phyloP scores from a whole-genome alignment of 768 basidiomycete species.

The Pleurotus djamor region DNA sequence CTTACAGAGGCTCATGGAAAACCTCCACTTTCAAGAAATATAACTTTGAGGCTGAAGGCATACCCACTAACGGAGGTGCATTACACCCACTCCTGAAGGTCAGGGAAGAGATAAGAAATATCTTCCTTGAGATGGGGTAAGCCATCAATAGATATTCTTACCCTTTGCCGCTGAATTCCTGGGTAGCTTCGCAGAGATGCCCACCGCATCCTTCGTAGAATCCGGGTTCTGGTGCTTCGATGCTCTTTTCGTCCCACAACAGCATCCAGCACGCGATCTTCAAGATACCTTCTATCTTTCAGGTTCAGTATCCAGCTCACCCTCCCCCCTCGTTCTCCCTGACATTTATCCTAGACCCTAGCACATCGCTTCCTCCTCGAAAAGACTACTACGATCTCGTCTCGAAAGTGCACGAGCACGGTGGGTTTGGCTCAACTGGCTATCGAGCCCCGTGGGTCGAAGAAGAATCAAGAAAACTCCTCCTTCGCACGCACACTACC shows the following conservation, averaged over 20 bases:
- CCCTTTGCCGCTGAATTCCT: background rate
- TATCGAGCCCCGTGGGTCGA: slow-evolving; percentile 96
- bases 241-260: slow-evolving; percentile 96
- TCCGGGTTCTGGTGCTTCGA: slow-evolving; percentile 99
- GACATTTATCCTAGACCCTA: slow-evolving; percentile 62
- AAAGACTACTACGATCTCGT: slow-evolving; percentile 85
- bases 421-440: slow-evolving; percentile 90
- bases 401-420: slow-evolving; percentile 78
- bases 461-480: slow-evolving; percentile 87
- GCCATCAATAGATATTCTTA: background rate
- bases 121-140: slow-evolving; percentile 98
- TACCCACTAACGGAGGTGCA: slow-evolving; percentile 86
- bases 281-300: slow-evolving; percentile 99
- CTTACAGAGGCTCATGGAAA: slow-evolving; percentile 87
- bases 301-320: too few species aligned
- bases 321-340: too few species aligned
- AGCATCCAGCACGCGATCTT: slow-evolving; percentile 95
- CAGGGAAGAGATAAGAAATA: slow-evolving; percentile 94
- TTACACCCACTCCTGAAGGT: slow-evolving; percentile 97
- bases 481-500: slow-evolving; percentile 96
- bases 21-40: slow-evolving; percentile 94
- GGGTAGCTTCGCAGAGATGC: slow-evolving; percentile 88
- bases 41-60: slow-evolving; percentile 97
- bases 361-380: slow-evolving; percentile 70
- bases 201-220: slow-evolving; percentile 93